Conservation (phyloP, 2,329 filamentous ascomycete genomes). For the Orbilia javanica region DNA sequence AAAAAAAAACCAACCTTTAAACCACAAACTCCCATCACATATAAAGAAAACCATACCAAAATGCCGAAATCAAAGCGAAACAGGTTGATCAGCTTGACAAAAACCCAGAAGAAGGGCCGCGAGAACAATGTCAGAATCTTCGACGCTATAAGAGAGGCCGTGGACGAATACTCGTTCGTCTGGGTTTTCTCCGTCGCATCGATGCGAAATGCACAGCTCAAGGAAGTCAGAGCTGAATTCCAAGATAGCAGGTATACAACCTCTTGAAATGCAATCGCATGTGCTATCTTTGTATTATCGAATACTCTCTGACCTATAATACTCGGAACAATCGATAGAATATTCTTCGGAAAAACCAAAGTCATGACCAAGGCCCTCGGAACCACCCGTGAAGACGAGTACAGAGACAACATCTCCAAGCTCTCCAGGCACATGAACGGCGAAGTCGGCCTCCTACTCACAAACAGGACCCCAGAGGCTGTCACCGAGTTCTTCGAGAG, state of each 20-base stretch:
- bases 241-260: constrained; percentile 79
- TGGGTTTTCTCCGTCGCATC: constrained; percentile 96
- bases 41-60: constrained; percentile 60
- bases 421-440: constrained; percentile 83
- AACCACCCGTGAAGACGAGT: constrained; percentile 79
- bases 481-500: constrained; percentile 79
- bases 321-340: constrained; percentile 68
- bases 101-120: constrained; percentile 94
- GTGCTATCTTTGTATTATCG: constrained; percentile 66
- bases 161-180: constrained; percentile 88
- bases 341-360: constrained; percentile 99
- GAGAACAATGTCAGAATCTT: constrained; percentile 88
- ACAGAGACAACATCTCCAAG: constrained; percentile 64
- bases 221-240: constrained; percentile 87
- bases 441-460: constrained; percentile 90
- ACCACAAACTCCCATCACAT: constrained; percentile 8
- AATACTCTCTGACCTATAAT: constrained; percentile 75
- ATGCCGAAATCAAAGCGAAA: constrained; percentile 98
- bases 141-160: constrained; percentile 84
- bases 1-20: background rate
- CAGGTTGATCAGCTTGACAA: constrained; percentile 88
- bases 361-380: constrained; percentile 97
- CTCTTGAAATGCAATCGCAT: constrained; percentile 39
- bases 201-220: constrained; percentile 97
- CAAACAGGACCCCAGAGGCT: constrained; percentile 77